A percentile compares a stretch with the other conserved stretches of the same genome.
phyloP scores from a whole-genome alignment of 352 stramenopile species.

The Phytophthora ohioensis region DNA sequence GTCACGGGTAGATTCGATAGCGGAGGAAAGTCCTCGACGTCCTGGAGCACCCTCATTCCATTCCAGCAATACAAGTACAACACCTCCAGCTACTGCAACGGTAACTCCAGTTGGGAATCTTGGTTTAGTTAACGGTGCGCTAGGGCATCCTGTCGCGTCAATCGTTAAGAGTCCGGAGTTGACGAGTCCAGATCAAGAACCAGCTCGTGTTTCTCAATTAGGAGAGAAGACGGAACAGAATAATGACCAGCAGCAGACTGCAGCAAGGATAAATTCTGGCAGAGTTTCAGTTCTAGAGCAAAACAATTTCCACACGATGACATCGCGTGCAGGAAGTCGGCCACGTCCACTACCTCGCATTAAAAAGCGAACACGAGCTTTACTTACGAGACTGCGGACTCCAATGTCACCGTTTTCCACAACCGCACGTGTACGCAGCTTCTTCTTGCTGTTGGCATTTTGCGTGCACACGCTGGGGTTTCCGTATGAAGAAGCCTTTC shows the following conservation, averaged over 20 bases:
- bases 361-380: constrained; percentile 22
- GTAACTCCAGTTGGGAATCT: constrained; percentile 13
- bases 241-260: not conserved
- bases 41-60: constrained; percentile 30
- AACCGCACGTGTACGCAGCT: constrained; percentile 33
- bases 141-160: constrained; percentile 12
- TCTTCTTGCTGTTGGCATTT: constrained; percentile 30
- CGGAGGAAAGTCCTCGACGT: constrained; percentile 28
- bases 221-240: constrained; percentile 16
- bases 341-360: constrained; percentile 27
- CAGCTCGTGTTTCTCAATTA: constrained; percentile 6
- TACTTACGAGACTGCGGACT: constrained; percentile 4
- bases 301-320: constrained; percentile 18
- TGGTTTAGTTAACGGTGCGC: constrained; percentile 3
- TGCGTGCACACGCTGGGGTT: constrained; percentile 40
- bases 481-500: constrained; percentile 52
- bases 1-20: constrained; percentile 16
- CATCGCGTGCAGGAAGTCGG: constrained; percentile 15
- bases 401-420: constrained; percentile 33
- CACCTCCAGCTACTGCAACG: constrained; percentile 12
- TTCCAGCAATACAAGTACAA: constrained; percentile 5
- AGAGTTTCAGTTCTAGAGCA: constrained; percentile 11
- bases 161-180: constrained; percentile 6
- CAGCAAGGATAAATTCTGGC: constrained; percentile 16
- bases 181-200: constrained; percentile 11